Evolutionary conservation across 352 stramenopile species (phyloP).

Genomic region (Pythium dissotocum): DNA sequence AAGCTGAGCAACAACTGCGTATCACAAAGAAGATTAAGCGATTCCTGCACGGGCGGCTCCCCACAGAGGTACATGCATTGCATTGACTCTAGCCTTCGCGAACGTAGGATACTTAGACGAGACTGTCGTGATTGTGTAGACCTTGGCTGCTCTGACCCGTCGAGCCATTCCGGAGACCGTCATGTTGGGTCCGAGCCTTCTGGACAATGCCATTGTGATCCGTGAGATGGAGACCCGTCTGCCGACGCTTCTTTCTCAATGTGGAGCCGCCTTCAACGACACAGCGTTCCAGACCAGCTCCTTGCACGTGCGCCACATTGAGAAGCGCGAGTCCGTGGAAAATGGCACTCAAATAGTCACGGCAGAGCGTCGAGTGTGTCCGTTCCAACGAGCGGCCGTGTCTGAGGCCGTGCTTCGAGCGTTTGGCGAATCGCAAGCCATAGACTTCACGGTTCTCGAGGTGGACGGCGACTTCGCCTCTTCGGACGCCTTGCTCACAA

Average conservation of each 20-base stretch:
- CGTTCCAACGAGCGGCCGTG: neutral
- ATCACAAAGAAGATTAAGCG: constrained; percentile 19
- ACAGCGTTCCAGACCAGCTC: neutral
- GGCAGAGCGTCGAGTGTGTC: constrained; percentile 12
- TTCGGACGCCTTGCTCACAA: no score
- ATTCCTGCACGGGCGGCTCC: constrained; percentile 10
- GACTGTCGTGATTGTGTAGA: no score
- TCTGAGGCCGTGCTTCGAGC: constrained; percentile 5
- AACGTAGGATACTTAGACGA: no score
- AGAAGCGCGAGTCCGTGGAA: constrained; percentile 3
- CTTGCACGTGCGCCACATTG: constrained; percentile 1
- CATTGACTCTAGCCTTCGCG: no score
- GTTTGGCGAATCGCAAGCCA: neutral
- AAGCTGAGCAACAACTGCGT: constrained; percentile 35
- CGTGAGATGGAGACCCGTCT: neutral
- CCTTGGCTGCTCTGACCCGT: no score
- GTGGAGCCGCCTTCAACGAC: neutral
- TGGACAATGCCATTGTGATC: neutral
- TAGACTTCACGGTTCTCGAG: neutral
- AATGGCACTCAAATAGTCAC: constrained; percentile 9
- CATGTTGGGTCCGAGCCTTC: neutral
- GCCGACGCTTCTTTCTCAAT: neutral
- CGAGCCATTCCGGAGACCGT: neutral
- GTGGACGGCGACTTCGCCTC: no score
- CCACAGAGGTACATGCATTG: constrained; percentile 15